Evolutionary conservation across 2,329 filamentous ascomycete genomes (phyloP).

Genomic region (Nigrospora oryzae): DNA sequence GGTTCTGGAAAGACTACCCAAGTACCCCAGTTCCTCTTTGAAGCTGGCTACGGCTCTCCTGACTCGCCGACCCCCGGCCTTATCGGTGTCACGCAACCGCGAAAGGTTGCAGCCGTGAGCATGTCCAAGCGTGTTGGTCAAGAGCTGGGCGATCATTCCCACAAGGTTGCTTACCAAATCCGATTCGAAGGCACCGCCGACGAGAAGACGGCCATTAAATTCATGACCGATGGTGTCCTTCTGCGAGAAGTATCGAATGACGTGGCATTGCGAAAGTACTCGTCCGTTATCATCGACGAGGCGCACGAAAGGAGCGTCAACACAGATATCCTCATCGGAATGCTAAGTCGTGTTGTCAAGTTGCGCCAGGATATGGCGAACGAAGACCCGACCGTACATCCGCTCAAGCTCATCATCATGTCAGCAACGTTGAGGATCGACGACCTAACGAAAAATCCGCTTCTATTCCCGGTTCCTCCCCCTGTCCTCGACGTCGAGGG

Average conservation of each 20-base stretch:
- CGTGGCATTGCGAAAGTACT: constrained; percentile 82
- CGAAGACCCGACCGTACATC: constrained; percentile 63
- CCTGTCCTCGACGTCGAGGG: constrained; percentile 87
- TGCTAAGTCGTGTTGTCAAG: constrained; percentile 88
- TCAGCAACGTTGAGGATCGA: constrained; percentile 88
- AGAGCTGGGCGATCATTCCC: constrained; percentile 71
- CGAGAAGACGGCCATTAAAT: constrained; percentile 83
- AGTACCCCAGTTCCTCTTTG: constrained; percentile 90
- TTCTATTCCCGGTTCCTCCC: constrained; percentile 68
- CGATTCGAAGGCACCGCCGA: constrained; percentile 83
- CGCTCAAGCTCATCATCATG: constrained; percentile 95
- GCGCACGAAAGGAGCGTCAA: constrained; percentile 96
- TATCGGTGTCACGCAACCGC: constrained; percentile 91
- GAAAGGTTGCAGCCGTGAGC: constrained; percentile 89
- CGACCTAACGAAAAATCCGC: constrained; percentile 79
- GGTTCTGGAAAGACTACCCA: constrained; percentile 98
- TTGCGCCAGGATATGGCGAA: constrained; percentile 66
- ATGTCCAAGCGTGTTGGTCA: constrained; percentile 89
- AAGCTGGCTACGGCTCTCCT: constrained; percentile 80
- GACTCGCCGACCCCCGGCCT: constrained; percentile 77
- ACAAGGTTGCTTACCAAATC: constrained; percentile 84
- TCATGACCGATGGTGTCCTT: constrained; percentile 97
- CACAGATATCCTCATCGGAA: constrained; percentile 95
- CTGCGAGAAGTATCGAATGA: constrained; percentile 87
- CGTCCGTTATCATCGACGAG: constrained; percentile 89